These are phyloP conservation scores for Candida argentea DNA, from an alignment of 805 yeast species.

Conservation along the genomic window DNA sequence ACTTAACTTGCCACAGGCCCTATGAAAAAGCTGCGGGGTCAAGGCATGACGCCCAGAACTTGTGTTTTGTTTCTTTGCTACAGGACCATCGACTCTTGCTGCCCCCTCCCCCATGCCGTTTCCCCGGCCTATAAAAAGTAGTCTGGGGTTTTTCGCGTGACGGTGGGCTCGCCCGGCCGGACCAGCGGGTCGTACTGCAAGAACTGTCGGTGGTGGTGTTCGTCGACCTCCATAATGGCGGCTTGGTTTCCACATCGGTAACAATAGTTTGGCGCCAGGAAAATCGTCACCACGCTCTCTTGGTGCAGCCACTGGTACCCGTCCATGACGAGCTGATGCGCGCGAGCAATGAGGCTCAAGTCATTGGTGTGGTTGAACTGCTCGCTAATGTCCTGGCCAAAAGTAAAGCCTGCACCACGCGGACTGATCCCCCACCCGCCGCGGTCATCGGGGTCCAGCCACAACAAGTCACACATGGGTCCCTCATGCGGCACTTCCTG, in stretches of 20 bases:
- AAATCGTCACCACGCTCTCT: slow-evolving; percentile 87
- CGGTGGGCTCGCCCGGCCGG: slow-evolving; percentile 97
- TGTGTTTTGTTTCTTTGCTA: background rate
- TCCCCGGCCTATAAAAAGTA: slow-evolving; percentile 59
- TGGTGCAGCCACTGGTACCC: slow-evolving; percentile 94
- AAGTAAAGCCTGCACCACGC: slow-evolving; percentile 97
- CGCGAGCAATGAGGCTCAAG: slow-evolving; percentile 78
- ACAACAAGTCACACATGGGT: slow-evolving; percentile 90
- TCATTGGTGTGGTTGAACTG: slow-evolving; percentile 90
- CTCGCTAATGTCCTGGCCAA: slow-evolving; percentile 91
- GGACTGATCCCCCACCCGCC: slow-evolving; percentile 98
- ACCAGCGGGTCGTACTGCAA: slow-evolving; percentile 94
- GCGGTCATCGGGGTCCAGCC: slow-evolving; percentile 97
- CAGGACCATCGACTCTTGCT: background rate
- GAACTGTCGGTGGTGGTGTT: slow-evolving; percentile 81
- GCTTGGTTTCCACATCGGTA: slow-evolving; percentile 98
- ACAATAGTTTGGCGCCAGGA: slow-evolving; percentile 93
- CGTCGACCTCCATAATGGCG: slow-evolving; percentile 96
- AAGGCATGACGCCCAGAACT: no score
- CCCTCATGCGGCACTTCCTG: slow-evolving; percentile 98
- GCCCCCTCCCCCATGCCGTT: background rate
- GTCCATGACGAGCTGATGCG: slow-evolving; percentile 97
- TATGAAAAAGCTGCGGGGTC: slow-evolving; percentile 1
- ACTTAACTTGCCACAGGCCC: no score
- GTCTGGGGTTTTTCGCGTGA: slow-evolving; percentile 93